Percentiles rank a stretch among this genome's conserved stretches.
Conservation (phyloP, 768 basidiomycete genomes). For the Mycena polygramma region DNA sequence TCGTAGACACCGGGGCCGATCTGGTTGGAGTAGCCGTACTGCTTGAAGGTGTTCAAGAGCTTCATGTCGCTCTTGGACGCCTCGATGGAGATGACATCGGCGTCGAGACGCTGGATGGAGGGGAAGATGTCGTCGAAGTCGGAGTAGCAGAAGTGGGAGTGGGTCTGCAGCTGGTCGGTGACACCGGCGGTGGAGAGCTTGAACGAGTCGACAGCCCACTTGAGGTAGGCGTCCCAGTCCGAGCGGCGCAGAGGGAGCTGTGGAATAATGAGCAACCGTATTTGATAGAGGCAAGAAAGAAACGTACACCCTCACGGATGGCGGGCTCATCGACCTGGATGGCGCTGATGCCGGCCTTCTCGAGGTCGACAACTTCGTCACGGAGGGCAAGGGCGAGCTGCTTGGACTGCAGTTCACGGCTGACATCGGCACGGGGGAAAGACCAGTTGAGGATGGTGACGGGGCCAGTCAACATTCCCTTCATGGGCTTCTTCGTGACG, state of each 20-base stretch:
- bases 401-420: conserved; percentile 96
- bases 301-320: conserved; percentile 95
- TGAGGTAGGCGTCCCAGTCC: conserved; percentile 97
- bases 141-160: conserved; percentile 99
- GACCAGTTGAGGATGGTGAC: conserved; percentile 99
- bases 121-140: conserved; percentile 99
- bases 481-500: conserved; percentile 94
- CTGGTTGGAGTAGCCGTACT: conserved; percentile 95
- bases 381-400: conserved; percentile 98
- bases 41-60: conserved; percentile 94
- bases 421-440: conserved; percentile 98
- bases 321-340: conserved; percentile 99
- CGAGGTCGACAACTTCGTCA: conserved; percentile 97
- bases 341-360: conserved; percentile 95
- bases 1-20: conserved; percentile 99
- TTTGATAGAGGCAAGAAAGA: background rate
- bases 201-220: conserved; percentile 99
- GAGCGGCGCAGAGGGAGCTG: conserved; percentile 94
- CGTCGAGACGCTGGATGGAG: conserved; percentile 95
- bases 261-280: conserved; percentile 29
- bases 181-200: conserved; percentile 98
- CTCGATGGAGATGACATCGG: conserved; percentile 99
- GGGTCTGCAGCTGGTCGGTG: conserved; percentile 92
- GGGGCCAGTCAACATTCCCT: conserved; percentile 99
- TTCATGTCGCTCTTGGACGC: conserved; percentile 99